phyloP scores from a whole-genome alignment of 2,329 filamentous ascomycete genomes.

The Colletotrichum tropicale region DNA sequence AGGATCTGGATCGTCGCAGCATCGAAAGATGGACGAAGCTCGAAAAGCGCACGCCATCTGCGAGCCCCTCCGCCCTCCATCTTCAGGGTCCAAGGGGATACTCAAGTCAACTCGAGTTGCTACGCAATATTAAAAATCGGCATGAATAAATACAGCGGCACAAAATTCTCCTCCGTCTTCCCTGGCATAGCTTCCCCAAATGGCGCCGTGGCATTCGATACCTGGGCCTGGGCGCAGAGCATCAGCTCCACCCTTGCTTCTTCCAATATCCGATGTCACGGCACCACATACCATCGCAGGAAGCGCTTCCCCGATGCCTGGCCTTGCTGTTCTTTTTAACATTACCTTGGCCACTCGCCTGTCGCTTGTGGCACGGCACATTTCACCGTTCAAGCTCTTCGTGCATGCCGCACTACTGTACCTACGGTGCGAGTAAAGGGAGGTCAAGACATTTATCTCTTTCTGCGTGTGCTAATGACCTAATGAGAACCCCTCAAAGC shows the following conservation, averaged over 20 bases:
- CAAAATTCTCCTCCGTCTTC: neutral
- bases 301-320: constrained; percentile 7
- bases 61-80: neutral
- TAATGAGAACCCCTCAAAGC: neutral
- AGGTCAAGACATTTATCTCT: neutral
- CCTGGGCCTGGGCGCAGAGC: neutral
- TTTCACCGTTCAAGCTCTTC: neutral
- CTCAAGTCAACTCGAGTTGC: neutral
- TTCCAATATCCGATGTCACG: constrained; percentile 16
- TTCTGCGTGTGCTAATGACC: neutral
- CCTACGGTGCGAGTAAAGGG: neutral
- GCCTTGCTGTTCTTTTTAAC: neutral
- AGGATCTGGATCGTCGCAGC: neutral
- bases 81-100: neutral
- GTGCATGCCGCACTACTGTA: constrained; percentile 5
- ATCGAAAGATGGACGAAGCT: neutral
- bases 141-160: neutral
- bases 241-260: constrained; percentile 10
- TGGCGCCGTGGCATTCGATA: neutral
- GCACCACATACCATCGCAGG: constrained; percentile 12
- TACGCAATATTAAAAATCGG: neutral
- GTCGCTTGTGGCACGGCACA: neutral
- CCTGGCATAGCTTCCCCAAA: neutral
- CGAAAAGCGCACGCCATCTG: neutral
- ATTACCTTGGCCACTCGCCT: neutral